phyloP scores from a whole-genome alignment of 148 eudicot genomes.

The Vaccinium myrtillus region DNA sequence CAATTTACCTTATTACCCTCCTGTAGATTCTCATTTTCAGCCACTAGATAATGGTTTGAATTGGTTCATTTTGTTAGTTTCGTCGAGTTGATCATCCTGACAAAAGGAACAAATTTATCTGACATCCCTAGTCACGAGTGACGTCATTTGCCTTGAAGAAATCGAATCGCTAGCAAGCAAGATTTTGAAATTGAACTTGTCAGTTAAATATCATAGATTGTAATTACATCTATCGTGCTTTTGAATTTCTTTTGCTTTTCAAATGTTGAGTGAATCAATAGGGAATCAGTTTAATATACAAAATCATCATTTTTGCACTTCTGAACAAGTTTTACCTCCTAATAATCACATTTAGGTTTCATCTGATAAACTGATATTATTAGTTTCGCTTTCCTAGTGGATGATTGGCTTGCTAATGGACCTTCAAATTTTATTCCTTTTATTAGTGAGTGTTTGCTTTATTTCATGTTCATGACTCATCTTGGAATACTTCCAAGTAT shows the following conservation, averaged over 20 bases:
- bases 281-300: conserved; percentile 29
- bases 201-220: too few relatives aligned
- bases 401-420: neutral
- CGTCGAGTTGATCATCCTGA: too few relatives aligned
- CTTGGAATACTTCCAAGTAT: neutral
- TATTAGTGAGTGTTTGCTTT: neutral
- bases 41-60: neutral
- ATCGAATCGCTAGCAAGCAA: too few relatives aligned
- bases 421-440: neutral
- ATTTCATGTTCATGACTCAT: neutral
- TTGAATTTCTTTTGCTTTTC: neutral
- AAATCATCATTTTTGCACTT: neutral
- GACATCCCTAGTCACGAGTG: too few relatives aligned
- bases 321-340: neutral
- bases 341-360: neutral
- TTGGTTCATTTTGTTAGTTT: neutral
- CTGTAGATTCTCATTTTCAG: neutral
- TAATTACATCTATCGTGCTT: conserved; percentile 26
- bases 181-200: too few relatives aligned
- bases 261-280: conserved; percentile 26
- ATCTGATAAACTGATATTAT: neutral
- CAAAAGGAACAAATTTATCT: too few relatives aligned
- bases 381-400: neutral
- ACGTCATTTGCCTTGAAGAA: too few relatives aligned
- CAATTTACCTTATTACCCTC: conserved; percentile 17